Percentiles rank a stretch among this genome's conserved stretches.
Conservation (phyloP, 2,329 filamentous ascomycete genomes). For the Penicillium decumbens region DNA sequence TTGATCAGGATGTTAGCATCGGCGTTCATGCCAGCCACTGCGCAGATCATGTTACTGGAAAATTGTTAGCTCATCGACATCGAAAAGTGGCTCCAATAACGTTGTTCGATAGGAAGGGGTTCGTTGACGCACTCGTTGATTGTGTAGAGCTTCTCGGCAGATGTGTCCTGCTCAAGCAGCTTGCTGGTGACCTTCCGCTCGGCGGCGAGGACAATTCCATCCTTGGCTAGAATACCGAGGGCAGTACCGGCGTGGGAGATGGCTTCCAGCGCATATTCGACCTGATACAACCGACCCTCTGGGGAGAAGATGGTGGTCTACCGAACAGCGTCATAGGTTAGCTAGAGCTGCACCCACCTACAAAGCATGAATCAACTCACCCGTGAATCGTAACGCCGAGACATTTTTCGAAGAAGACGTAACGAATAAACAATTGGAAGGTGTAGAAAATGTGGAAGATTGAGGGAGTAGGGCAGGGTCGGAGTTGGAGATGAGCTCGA, state of each 20-base stretch:
- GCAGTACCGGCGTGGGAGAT: conserved; percentile 98
- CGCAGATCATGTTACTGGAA: conserved; percentile 97
- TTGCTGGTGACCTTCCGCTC: conserved; percentile 99
- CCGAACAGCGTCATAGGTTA: conserved; percentile 34
- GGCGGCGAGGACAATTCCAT: conserved; percentile 95
- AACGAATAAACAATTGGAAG: conserved; percentile 9
- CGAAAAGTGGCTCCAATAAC: background rate
- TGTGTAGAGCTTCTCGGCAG: conserved; percentile 99
- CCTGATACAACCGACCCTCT: conserved; percentile 96
- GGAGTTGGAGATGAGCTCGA: conserved; percentile 32
- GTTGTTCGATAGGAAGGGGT: background rate
- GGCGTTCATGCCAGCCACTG: conserved; percentile 97
- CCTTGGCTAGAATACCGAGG: conserved; percentile 91
- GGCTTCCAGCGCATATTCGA: conserved; percentile 97
- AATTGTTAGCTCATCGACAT: conserved; percentile 14
- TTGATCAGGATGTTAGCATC: conserved; percentile 99
- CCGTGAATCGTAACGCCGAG: conserved; percentile 94
- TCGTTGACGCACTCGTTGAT: conserved; percentile 74
- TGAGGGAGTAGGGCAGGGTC: conserved; percentile 18
- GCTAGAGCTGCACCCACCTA: conserved; percentile 29
- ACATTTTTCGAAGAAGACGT: conserved; percentile 58
- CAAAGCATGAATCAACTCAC: conserved; percentile 48
- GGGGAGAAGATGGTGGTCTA: conserved; percentile 99
- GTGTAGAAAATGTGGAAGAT: conserved; percentile 13
- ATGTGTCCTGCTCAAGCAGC: conserved; percentile 97